A percentile compares a stretch with the other conserved stretches of the same genome.
Evolutionary conservation across 2,329 filamentous ascomycete genomes (phyloP).

Genomic region (Diaporthe ilicicola): DNA sequence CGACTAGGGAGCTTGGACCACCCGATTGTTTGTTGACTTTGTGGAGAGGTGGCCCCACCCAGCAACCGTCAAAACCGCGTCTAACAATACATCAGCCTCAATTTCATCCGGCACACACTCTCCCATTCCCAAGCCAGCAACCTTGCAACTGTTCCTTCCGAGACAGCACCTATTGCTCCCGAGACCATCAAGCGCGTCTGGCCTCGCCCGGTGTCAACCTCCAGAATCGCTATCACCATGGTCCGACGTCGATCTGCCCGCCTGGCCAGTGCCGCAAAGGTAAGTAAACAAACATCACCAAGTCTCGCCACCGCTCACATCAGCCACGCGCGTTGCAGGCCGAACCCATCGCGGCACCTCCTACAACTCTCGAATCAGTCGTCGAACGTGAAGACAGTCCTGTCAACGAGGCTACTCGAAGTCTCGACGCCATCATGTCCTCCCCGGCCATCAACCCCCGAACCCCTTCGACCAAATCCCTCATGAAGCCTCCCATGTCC

Average conservation of each 20-base stretch:
- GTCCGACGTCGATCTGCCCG: slow-evolving; percentile 34
- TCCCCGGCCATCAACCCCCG: slow-evolving; percentile 46
- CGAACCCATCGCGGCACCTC: slow-evolving; percentile 34
- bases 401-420: slow-evolving; percentile 39
- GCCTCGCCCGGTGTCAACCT: slow-evolving; percentile 4
- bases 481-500: slow-evolving; percentile 74
- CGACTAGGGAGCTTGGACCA: slow-evolving; percentile 17
- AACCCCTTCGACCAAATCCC: slow-evolving; percentile 72
- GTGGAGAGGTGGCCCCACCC: background rate
- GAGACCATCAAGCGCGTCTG: background rate
- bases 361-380: slow-evolving; percentile 50
- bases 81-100: slow-evolving; percentile 8
- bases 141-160: background rate
- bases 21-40: slow-evolving; percentile 28
- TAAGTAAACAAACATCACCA: slow-evolving; percentile 32
- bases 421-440: slow-evolving; percentile 44
- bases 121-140: slow-evolving; percentile 16
- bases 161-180: slow-evolving; percentile 3
- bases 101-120: slow-evolving; percentile 25
- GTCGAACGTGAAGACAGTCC: slow-evolving; percentile 53
- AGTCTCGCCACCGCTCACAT: slow-evolving; percentile 29
- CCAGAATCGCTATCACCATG: slow-evolving; percentile 24
- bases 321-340: slow-evolving; percentile 32
- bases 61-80: slow-evolving; percentile 28
- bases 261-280: slow-evolving; percentile 28